Conservation (phyloP, 306 rosid genomes). For the Geum urbanum region DNA sequence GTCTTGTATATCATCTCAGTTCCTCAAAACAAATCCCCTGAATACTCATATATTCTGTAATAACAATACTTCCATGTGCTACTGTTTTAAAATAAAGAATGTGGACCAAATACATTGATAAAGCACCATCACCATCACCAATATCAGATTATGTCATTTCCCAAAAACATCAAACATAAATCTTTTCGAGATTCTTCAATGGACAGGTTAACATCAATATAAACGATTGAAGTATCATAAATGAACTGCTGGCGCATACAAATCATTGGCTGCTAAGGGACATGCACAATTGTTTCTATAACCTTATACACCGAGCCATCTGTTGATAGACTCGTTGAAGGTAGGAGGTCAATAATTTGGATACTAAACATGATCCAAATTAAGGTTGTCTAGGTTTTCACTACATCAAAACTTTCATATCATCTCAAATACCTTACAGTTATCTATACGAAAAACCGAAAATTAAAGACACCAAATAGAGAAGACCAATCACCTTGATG, state of each 20-base stretch:
- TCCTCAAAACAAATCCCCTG: neutral
- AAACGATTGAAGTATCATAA: neutral
- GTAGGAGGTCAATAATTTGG: too few relatives aligned
- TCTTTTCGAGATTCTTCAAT: neutral
- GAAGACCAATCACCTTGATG: conserved; percentile 51
- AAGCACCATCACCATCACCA: too few relatives aligned
- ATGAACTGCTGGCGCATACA: neutral
- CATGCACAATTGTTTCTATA: neutral
- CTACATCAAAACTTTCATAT: neutral
- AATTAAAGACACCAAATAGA: neutral
- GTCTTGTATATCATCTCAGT: neutral
- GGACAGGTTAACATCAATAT: neutral
- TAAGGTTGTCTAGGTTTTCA: too few relatives aligned
- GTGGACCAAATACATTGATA: too few relatives aligned
- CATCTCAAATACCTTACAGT: neutral
- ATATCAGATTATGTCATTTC: neutral
- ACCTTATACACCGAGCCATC: neutral
- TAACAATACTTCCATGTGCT: too few relatives aligned
- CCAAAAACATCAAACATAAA: neutral
- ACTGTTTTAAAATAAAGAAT: too few relatives aligned
- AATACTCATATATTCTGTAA: too few relatives aligned
- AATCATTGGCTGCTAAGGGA: too few relatives aligned
- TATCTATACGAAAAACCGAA: neutral
- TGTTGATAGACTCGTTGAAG: neutral
- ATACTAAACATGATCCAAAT: too few relatives aligned